Evolutionary conservation across 1,284 basidiomycete genomes (phyloP).

Genomic region (Neonothopanus nambi): DNA sequence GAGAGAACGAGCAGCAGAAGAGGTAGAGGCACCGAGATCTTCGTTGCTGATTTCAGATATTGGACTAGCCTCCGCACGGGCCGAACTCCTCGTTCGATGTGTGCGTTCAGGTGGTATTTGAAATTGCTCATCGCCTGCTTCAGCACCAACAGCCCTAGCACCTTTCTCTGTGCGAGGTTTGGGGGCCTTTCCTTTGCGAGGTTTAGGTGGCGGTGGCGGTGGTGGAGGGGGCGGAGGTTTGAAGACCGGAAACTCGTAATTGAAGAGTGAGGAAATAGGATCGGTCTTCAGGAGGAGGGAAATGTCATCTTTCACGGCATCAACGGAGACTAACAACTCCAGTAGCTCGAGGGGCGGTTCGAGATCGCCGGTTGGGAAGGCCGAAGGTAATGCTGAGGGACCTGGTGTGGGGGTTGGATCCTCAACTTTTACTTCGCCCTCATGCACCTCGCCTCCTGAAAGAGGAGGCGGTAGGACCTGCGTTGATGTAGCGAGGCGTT

Average conservation of each 20-base stretch:
- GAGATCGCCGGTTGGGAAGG: conserved; percentile 56
- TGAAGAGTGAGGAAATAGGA: conserved; percentile 68
- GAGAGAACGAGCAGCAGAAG: no score
- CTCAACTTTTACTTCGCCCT: neutral
- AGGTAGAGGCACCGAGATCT: no score
- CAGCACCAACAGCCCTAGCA: neutral
- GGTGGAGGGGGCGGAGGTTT: conserved; percentile 50
- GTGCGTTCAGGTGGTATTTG: neutral
- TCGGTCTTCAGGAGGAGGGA: conserved; percentile 56
- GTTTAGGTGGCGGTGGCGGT: conserved; percentile 35
- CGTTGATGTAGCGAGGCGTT: conserved; percentile 31
- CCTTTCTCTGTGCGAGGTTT: neutral
- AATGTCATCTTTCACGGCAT: conserved; percentile 50
- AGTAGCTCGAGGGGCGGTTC: conserved; percentile 65
- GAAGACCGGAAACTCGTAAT: conserved; percentile 54
- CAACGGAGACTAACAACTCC: conserved; percentile 51
- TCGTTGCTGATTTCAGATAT: no score
- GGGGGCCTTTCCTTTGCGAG: conserved; percentile 16
- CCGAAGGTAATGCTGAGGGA: conserved; percentile 1
- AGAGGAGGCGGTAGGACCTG: neutral
- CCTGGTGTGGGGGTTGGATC: neutral
- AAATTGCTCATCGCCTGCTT: neutral
- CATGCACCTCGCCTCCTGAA: neutral
- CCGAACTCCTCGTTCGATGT: conserved; percentile 13
- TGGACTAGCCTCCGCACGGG: neutral